Conservation (phyloP, 2,329 filamentous ascomycete species). For the Aspergillus oerlinghausenensis region DNA sequence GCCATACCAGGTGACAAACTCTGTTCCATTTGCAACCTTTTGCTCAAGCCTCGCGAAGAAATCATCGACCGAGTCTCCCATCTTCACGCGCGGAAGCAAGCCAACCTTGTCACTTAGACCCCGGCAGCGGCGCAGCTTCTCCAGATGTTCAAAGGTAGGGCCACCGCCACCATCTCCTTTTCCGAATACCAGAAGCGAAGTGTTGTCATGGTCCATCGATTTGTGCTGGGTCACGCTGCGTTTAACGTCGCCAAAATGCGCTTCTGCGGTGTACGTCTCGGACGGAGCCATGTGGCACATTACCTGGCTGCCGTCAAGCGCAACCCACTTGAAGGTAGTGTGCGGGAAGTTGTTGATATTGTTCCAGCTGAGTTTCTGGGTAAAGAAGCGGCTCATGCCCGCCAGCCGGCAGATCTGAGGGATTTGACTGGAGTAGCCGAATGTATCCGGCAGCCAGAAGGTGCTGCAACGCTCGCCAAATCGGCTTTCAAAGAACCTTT, state of each 20-base stretch:
- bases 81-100: slow-evolving; percentile 76
- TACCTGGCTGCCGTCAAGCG: slow-evolving; percentile 91
- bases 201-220: slow-evolving; percentile 87
- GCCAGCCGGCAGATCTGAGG: slow-evolving; percentile 89
- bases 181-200: slow-evolving; percentile 87
- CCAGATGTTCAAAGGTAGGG: slow-evolving; percentile 87
- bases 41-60: slow-evolving; percentile 85
- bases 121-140: slow-evolving; percentile 89
- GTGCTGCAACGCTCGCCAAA: slow-evolving; percentile 86
- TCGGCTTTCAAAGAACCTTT: slow-evolving; percentile 87
- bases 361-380: slow-evolving; percentile 98
- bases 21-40: slow-evolving; percentile 61
- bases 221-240: slow-evolving; percentile 90
- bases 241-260: slow-evolving; percentile 90
- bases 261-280: slow-evolving; percentile 92
- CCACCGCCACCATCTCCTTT: slow-evolving; percentile 96
- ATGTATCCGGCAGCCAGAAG: slow-evolving; percentile 98
- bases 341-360: slow-evolving; percentile 99
- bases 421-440: slow-evolving; percentile 92
- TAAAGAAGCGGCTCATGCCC: slow-evolving; percentile 96
- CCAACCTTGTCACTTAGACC: slow-evolving; percentile 86
- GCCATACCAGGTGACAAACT: slow-evolving; percentile 93
- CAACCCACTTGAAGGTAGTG: slow-evolving; percentile 98
- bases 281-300: slow-evolving; percentile 96
- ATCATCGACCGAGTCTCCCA: slow-evolving; percentile 86